A percentile compares a stretch with the other conserved stretches of the same genome.
These are phyloP conservation scores for Coniferiporia sulphurascens DNA, from an alignment of 1,284 basidiomycete genomes.

Conservation along the genomic window DNA sequence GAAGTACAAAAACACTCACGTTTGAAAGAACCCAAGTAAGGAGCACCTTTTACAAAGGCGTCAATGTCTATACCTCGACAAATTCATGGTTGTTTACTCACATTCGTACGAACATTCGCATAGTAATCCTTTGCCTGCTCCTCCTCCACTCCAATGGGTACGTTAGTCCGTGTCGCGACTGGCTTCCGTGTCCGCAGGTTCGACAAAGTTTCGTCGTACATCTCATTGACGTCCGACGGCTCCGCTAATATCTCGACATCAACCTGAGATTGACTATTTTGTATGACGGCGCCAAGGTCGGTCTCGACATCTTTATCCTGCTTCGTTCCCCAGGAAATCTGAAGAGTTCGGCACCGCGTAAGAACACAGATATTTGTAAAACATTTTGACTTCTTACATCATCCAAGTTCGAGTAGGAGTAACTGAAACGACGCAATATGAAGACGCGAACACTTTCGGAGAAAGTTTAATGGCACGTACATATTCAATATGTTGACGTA, in stretches of 20 bases:
- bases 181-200: slow-evolving; percentile 75
- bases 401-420: slow-evolving; percentile 79
- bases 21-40: slow-evolving; percentile 85
- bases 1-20: slow-evolving; percentile 37
- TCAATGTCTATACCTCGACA: not conserved
- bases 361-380: no score
- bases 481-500: slow-evolving; percentile 87
- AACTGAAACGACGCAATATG: slow-evolving; percentile 35
- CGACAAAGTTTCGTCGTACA: slow-evolving; percentile 85
- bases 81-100: slow-evolving; percentile 32
- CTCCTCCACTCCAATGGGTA: slow-evolving; percentile 28
- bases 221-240: slow-evolving; percentile 81
- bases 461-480: slow-evolving; percentile 36
- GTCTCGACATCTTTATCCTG: slow-evolving; percentile 64
- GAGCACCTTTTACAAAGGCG: slow-evolving; percentile 47
- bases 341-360: not conserved
- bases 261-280: slow-evolving; percentile 75
- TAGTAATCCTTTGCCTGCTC: slow-evolving; percentile 86
- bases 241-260: slow-evolving; percentile 87
- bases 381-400: slow-evolving; percentile 41
- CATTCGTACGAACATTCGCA: slow-evolving; percentile 88
- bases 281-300: slow-evolving; percentile 78
- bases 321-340: slow-evolving; percentile 92
- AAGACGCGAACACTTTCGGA: not conserved
- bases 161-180: slow-evolving; percentile 24